These are phyloP conservation scores for Phytopythium oedochilum DNA, from an alignment of 352 stramenopile genomes.

Conservation along the genomic window DNA sequence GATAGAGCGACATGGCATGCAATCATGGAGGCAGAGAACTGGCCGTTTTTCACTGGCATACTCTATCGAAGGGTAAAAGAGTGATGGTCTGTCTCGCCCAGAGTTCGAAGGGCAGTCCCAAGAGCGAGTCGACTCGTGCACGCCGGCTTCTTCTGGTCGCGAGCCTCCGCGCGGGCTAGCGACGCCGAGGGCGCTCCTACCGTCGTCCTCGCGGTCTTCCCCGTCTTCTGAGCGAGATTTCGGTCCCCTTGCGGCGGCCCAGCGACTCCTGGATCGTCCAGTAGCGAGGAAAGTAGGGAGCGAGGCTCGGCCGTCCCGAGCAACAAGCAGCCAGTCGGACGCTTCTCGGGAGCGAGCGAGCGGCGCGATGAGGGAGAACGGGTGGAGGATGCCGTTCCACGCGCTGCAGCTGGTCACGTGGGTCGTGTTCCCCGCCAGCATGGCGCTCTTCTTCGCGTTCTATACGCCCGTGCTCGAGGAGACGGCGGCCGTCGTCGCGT, in stretches of 20 bases:
- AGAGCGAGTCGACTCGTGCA: neutral
- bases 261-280: neutral
- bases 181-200: neutral
- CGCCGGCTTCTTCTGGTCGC: slow-evolving; percentile 4
- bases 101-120: neutral
- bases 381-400: slow-evolving; percentile 80
- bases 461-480: slow-evolving; percentile 62
- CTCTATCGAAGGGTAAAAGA: neutral
- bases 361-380: slow-evolving; percentile 56
- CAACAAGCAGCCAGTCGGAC: neutral
- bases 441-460: slow-evolving; percentile 81
- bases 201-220: neutral
- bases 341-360: neutral
- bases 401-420: slow-evolving; percentile 78
- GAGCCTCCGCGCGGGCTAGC: neutral
- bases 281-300: neutral
- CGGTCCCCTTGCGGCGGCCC: neutral
- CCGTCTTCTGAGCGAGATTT: neutral
- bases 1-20: too few species aligned
- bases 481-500: slow-evolving; percentile 39
- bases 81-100: neutral
- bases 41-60: too few species aligned
- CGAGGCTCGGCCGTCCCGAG: neutral
- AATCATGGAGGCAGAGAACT: neutral
- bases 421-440: slow-evolving; percentile 76